Evolutionary conservation across 2,329 filamentous ascomycete species (phyloP), one percentile per base, ranked within the genome.

Genomic region (Coniochaeta sp.): DNA sequence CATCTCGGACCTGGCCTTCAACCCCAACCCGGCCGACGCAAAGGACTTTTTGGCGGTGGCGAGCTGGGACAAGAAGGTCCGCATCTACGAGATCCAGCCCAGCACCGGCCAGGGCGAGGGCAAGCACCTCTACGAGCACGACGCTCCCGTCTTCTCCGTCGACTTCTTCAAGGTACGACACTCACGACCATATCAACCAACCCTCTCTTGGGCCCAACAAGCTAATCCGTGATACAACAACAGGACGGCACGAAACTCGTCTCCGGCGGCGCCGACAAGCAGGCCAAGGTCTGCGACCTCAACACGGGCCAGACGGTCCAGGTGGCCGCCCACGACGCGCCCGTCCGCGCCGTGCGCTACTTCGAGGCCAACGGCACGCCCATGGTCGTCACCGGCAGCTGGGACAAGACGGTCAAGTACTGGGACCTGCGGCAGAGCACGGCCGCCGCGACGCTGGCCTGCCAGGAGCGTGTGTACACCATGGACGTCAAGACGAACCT

Each of bases 51-150:
- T 99, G 16, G 91, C 92, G 22, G 89, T 96, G 31, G 77, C 90
- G 47, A 96, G 90, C 61, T 99, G 94, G 94, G 94, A 99, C 72
- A 95, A 95, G 75, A 95, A 96, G 69, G 90, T 97, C 57, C 87
- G 91, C 64, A 92, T 99, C 66, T 99, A 97, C 73, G 90, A 97
- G 69, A 90, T 97, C 65, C 83, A 86, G 58, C 38, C 38, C 38
- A 72, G 71, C 52, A 83, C 83, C 58, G 90, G 91, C 40, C 81
- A 87, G 65, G 92, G 87, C 63, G 83, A 90, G 66, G 91, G 90
- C 48, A 92, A 91, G 64, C 90, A 90, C 56, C 75, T 86, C 53
- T 95, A 94, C 65, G 87, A 95, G 60, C 89, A 95, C 70, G 86
- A 90, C 58, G 89, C 80, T 42, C 90, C 91, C 3, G 91, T 95